phyloP scores from a whole-genome alignment of 2,329 filamentous ascomycete genomes.

The Ampelomyces quisqualis region DNA sequence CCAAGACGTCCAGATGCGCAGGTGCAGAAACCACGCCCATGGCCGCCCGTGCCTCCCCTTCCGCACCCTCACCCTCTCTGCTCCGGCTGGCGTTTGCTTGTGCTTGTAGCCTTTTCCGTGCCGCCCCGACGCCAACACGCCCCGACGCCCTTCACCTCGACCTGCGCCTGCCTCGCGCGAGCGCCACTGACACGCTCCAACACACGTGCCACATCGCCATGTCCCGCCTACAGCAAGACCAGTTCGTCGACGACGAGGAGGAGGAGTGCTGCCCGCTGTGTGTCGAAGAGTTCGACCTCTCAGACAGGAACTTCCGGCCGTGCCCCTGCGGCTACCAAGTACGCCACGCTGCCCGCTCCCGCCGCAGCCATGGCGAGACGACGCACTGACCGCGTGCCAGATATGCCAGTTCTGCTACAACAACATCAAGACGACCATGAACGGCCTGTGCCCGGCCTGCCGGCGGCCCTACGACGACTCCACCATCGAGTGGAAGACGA shows the following conservation, averaged over 20 bases:
- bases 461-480: constrained; percentile 94
- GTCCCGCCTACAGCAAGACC: constrained; percentile 53
- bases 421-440: constrained; percentile 98
- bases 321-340: constrained; percentile 99
- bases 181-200: constrained; percentile 30
- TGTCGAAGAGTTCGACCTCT: constrained; percentile 98
- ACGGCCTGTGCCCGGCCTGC: constrained; percentile 95
- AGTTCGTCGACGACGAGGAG: constrained; percentile 57
- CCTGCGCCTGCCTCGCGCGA: constrained; percentile 13
- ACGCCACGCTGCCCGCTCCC: constrained; percentile 40
- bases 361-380: constrained; percentile 8
- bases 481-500: constrained; percentile 94
- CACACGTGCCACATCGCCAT: constrained; percentile 35
- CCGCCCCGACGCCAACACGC: constrained; percentile 6
- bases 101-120: constrained; percentile 21
- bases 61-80: constrained; percentile 7
- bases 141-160: constrained; percentile 8
- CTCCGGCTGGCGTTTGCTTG: constrained; percentile 38
- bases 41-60: constrained; percentile 28
- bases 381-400: constrained; percentile 44
- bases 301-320: constrained; percentile 93
- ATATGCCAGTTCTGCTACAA: constrained; percentile 99
- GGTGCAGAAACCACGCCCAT: constrained; percentile 26
- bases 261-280: constrained; percentile 79
- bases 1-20: constrained; percentile 15